Conservation (phyloP, 331 rosid genomes). For the Spiraea crenata region DNA sequence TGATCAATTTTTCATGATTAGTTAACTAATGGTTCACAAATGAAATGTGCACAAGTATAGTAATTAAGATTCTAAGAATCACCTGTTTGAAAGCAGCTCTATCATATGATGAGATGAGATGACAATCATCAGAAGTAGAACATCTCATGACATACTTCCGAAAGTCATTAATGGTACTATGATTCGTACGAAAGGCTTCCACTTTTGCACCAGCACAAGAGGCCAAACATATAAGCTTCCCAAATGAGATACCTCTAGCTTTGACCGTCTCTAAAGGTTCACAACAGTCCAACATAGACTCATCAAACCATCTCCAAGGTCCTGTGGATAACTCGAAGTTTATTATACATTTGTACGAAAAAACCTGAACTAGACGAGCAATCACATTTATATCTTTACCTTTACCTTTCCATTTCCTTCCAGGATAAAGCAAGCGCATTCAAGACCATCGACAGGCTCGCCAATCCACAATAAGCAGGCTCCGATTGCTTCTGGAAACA, state of each 20-base stretch:
- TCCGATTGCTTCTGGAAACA: slow-evolving; percentile 89
- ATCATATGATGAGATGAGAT: slow-evolving; percentile 76
- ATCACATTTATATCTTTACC: slow-evolving; percentile 7
- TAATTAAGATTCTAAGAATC: slow-evolving; percentile 19
- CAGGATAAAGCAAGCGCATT: slow-evolving; percentile 92
- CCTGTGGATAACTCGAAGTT: slow-evolving; percentile 40
- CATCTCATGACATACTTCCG: slow-evolving; percentile 61
- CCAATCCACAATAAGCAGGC: slow-evolving; percentile 91
- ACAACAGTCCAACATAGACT: slow-evolving; percentile 92
- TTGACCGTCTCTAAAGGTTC: slow-evolving; percentile 83
- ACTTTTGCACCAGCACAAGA: slow-evolving; percentile 96
- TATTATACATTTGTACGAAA: slow-evolving; percentile 7
- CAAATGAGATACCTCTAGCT: slow-evolving; percentile 80
- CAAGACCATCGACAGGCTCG: slow-evolving; percentile 89
- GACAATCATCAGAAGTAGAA: slow-evolving; percentile 72
- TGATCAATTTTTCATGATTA: neutral
- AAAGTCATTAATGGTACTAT: slow-evolving; percentile 59
- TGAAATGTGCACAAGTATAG: neutral
- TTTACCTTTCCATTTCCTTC: slow-evolving; percentile 99
- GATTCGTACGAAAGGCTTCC: slow-evolving; percentile 72
- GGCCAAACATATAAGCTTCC: slow-evolving; percentile 86
- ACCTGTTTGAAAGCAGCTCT: slow-evolving; percentile 82
- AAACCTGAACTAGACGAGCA: neutral
- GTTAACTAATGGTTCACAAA: neutral
- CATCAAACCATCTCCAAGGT: slow-evolving; percentile 99